Evolutionary conservation across 306 rosid genomes (phyloP).

Genomic region (Fagus crenata): DNA sequence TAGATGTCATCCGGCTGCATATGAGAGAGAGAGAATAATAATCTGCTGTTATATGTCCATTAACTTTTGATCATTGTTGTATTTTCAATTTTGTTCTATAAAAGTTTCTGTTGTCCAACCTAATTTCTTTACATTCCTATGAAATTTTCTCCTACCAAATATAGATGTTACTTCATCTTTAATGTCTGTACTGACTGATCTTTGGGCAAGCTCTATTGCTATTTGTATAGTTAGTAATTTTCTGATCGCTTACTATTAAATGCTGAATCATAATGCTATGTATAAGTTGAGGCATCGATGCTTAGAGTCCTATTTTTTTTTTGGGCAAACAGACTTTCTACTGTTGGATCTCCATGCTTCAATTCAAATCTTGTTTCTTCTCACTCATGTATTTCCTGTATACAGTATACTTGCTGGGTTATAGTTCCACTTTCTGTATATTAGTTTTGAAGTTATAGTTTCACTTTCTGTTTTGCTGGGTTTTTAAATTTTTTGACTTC

Average conservation of each 20-base stretch:
- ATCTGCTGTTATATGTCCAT: slow-evolving; percentile 3
- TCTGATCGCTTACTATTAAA: not conserved
- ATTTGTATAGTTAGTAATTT: not conserved
- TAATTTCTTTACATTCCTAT: not conserved
- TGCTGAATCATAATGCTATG: not conserved
- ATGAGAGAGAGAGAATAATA: not conserved
- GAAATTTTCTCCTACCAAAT: not conserved
- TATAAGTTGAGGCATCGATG: not conserved
- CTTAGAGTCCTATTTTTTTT: not conserved
- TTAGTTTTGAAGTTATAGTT: too few relatives aligned
- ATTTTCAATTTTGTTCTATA: slow-evolving; percentile 12
- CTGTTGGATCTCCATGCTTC: not conserved
- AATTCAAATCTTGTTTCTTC: not conserved
- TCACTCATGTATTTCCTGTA: not conserved
- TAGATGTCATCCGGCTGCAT: slow-evolving; percentile 12
- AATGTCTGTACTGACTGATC: not conserved
- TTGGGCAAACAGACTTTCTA: not conserved
- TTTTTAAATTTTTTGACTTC: too few relatives aligned
- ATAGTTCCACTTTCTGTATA: too few relatives aligned
- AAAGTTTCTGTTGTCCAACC: not conserved
- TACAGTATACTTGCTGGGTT: too few relatives aligned
- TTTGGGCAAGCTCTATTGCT: not conserved
- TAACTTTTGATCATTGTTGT: not conserved
- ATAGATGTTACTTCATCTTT: not conserved
- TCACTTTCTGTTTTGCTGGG: too few relatives aligned